Percentiles rank a stretch among this genome's conserved stretches.
Conservation (phyloP, 768 basidiomycete species). For the Grammothele lineata region DNA sequence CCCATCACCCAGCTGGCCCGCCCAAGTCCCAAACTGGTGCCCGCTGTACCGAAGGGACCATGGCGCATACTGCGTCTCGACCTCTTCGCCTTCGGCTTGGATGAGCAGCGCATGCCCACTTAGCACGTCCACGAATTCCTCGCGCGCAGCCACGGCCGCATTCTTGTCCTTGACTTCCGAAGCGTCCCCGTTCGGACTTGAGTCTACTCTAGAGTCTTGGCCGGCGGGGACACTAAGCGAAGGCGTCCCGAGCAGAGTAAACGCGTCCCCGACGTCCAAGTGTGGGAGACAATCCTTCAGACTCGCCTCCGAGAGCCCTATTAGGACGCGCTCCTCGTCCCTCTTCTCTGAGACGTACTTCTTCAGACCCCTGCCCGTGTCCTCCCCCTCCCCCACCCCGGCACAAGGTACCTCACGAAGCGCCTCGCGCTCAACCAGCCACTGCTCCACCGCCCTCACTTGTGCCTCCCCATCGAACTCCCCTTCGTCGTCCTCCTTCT, state of each 20-base stretch:
- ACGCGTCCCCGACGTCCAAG: constrained; percentile 84
- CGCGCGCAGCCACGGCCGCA: constrained; percentile 43
- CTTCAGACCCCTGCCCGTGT: constrained; percentile 29
- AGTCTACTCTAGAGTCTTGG: constrained; percentile 22
- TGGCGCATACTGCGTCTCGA: constrained; percentile 38
- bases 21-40: constrained; percentile 86
- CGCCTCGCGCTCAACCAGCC: constrained; percentile 68
- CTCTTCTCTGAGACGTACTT: constrained; percentile 44
- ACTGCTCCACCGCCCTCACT: constrained; percentile 66
- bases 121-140: constrained; percentile 78
- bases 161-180: constrained; percentile 16
- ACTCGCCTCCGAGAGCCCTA: constrained; percentile 68
- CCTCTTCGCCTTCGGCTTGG: constrained; percentile 33
- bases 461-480: constrained; percentile 40
- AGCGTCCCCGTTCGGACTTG: constrained; percentile 17
- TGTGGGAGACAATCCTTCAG: constrained; percentile 77
- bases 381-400: constrained; percentile 10
- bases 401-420: constrained; percentile 30
- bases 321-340: constrained; percentile 52
- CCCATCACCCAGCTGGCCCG: constrained; percentile 95
- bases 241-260: constrained; percentile 60
- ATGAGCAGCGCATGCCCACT: constrained; percentile 74
- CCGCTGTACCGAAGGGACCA: constrained; percentile 93
- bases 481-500: constrained; percentile 31
- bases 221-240: constrained; percentile 34